phyloP scores from a whole-genome alignment of 2,329 filamentous ascomycete species.

The Acrocalymma vagum region DNA sequence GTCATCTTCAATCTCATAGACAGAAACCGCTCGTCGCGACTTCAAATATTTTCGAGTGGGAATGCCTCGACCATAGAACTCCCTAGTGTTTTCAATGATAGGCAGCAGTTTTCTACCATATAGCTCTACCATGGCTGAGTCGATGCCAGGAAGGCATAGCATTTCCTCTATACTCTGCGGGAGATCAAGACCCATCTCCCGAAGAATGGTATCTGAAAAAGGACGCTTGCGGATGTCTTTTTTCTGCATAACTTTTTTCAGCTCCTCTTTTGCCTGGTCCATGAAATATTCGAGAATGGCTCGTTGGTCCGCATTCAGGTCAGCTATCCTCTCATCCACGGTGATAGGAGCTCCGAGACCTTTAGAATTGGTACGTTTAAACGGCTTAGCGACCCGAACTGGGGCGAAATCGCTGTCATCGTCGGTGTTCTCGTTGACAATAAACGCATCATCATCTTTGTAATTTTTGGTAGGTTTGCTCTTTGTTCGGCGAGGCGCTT shows the following conservation, averaged over 20 bases:
- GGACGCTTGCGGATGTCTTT: slow-evolving; percentile 64
- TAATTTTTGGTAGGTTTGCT: no score
- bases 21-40: slow-evolving; percentile 39
- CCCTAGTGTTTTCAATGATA: slow-evolving; percentile 57
- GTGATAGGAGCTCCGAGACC: slow-evolving; percentile 67
- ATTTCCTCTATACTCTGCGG: slow-evolving; percentile 70
- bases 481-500: slow-evolving; percentile 24
- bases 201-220: slow-evolving; percentile 75
- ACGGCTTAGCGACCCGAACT: slow-evolving; percentile 38
- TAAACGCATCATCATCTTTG: slow-evolving; percentile 43
- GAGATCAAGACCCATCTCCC: slow-evolving; percentile 77
- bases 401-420: slow-evolving; percentile 59
- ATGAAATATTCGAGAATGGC: slow-evolving; percentile 73
- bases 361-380: slow-evolving; percentile 49
- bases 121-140: slow-evolving; percentile 66
- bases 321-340: slow-evolving; percentile 62
- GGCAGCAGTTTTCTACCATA: slow-evolving; percentile 70
- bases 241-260: slow-evolving; percentile 68
- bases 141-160: slow-evolving; percentile 69
- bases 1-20: slow-evolving; percentile 46
- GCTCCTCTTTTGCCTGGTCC: slow-evolving; percentile 65
- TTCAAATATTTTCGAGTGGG: slow-evolving; percentile 23
- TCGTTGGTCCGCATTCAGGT: slow-evolving; percentile 67
- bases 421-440: slow-evolving; percentile 46
- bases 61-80: slow-evolving; percentile 24